Base-by-base conservation (phyloP, 2,329 filamentous ascomycete genomes). In the Nigrospora oryzae region DNA sequence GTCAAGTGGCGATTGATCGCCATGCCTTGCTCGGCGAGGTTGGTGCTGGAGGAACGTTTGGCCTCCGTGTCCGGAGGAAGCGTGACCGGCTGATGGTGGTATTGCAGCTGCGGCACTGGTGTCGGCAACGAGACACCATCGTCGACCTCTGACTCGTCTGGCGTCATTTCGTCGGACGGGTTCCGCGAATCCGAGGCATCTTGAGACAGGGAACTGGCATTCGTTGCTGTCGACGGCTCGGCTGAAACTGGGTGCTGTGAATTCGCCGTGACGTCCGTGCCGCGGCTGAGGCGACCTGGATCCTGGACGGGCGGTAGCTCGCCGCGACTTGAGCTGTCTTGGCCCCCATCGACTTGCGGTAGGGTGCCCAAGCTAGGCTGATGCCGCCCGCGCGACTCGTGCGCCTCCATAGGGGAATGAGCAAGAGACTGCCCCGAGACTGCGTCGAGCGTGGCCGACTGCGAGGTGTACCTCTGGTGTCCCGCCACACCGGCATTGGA, bases 1-100 rank as follows among this genome's bases (percentile, higher is more conserved):
- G 81, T 81, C 33, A 87, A 66, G 59, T 84, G 79, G 39, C 81
- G 79, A 50, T 79, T 77, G 48, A 78, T 73, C 32, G 68, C 66
- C 3, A 68, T 62, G 14, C 64, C 70, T 44, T 68, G 66, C 31
- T 83, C 79, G 5, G 64, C 60, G 37, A 76, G 60, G 45, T 79
- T 75, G 2, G 74, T 71, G 42, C 66, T 75, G 8, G 76, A 78
- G 5, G 67, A 64, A 33, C 66, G 65, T 44, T 67, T 66, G n/a
- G 59, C 58, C 42, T 68, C 66, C 40, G 58, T 57, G 34, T 66
- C 70, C 46, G 60, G 62, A 33, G 66, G 63, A 49, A 71, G 30
- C 13, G 43, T 53, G 55, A 66, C 68, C 2, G 69, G 60, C 41
- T 72, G 69, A 52, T 79, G 79, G 53, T 83, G 76, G 52, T 84